Evolutionary conservation across 208 protist species (phyloP).

Genomic region (Wallacemonas sp.): DNA sequence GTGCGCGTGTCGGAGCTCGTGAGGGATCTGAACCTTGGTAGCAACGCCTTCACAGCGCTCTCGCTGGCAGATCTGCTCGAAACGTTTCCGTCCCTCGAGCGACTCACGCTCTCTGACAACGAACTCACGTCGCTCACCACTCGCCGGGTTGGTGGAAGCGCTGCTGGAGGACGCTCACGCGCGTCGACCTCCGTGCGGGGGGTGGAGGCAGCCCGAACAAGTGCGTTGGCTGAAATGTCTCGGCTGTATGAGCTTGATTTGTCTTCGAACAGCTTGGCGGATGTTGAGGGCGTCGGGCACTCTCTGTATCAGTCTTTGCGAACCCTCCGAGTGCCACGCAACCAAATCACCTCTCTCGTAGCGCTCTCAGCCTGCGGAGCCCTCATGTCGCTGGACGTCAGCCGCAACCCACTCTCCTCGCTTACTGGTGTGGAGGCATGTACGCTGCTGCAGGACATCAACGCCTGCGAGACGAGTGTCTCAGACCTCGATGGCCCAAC

Average conservation of each 20-base stretch:
- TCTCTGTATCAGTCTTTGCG: slow-evolving; percentile 33
- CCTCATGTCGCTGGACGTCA: slow-evolving; percentile 40
- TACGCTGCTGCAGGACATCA: slow-evolving; percentile 50
- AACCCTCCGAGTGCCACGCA: slow-evolving; percentile 29
- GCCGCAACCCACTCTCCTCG: slow-evolving; percentile 44
- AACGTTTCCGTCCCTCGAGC: slow-evolving; percentile 40
- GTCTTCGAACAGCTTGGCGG: slow-evolving; percentile 49
- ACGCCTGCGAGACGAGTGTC: slow-evolving; percentile 63
- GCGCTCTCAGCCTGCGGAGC: slow-evolving; percentile 46
- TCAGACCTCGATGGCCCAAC: slow-evolving; percentile 9
- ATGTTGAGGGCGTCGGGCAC: slow-evolving; percentile 31
- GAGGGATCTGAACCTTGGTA: slow-evolving; percentile 63
- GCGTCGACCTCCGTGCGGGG: slow-evolving; percentile 32
- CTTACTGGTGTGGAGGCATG: slow-evolving; percentile 31
- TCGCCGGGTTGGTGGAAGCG: not conserved
- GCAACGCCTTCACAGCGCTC: slow-evolving; percentile 44
- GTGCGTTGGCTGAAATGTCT: slow-evolving; percentile 34
- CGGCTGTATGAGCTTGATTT: slow-evolving; percentile 42
- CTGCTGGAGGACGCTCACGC: not conserved
- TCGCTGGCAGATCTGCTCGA: slow-evolving; percentile 42
- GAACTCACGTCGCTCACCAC: slow-evolving; percentile 8
- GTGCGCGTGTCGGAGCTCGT: slow-evolving; percentile 19
- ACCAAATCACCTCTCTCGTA: slow-evolving; percentile 40
- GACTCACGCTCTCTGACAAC: slow-evolving; percentile 48
- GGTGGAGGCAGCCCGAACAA: slow-evolving; percentile 51